A percentile compares a stretch with the other conserved stretches of the same genome.
Conservation (phyloP, 2,329 filamentous ascomycete genomes). For the Paraphoma chrysanthemicola region DNA sequence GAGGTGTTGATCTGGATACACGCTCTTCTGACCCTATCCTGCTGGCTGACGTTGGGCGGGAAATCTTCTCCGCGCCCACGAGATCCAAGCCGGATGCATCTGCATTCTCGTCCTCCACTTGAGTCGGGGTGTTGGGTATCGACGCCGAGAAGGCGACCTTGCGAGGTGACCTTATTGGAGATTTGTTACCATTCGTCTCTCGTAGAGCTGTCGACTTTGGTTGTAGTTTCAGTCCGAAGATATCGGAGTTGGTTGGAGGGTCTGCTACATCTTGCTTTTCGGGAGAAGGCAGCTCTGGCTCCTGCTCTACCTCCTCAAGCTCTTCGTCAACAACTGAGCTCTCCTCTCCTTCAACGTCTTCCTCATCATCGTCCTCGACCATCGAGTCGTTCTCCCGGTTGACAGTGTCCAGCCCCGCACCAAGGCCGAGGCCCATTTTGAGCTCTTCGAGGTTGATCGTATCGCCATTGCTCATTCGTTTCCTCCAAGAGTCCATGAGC, state of each 20-base stretch:
- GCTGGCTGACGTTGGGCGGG: conserved; percentile 21
- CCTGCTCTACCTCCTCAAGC: conserved; percentile 25
- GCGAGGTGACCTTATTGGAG: conserved; percentile 45
- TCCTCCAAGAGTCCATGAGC: conserved; percentile 92
- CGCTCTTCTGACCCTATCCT: conserved; percentile 28
- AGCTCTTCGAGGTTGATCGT: conserved; percentile 68
- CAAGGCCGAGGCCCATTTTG: conserved; percentile 68
- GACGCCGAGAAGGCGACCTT: conserved; percentile 49
- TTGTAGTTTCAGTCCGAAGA: conserved; percentile 45
- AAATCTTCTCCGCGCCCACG: conserved; percentile 26
- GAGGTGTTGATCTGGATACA: conserved; percentile 21
- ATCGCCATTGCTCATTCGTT: conserved; percentile 74
- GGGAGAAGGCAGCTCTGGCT: conserved; percentile 31
- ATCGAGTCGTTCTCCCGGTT: conserved; percentile 39
- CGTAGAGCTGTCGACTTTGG: conserved; percentile 39
- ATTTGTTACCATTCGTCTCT: conserved; percentile 46
- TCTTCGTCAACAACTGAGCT: conserved; percentile 43
- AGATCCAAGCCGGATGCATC: conserved; percentile 36
- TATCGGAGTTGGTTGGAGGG: conserved; percentile 30
- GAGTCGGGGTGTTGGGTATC: conserved; percentile 42
- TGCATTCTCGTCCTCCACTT: conserved; percentile 41
- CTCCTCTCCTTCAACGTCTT: conserved; percentile 24
- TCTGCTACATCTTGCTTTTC: conserved; percentile 24
- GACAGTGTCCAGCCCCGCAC: conserved; percentile 53
- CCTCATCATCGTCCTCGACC: conserved; percentile 27